A percentile compares a stretch with the other conserved stretches of the same genome.
phyloP scores from a whole-genome alignment of 257 asterid genomes.

The Nicotiana tomentosiformis region DNA sequence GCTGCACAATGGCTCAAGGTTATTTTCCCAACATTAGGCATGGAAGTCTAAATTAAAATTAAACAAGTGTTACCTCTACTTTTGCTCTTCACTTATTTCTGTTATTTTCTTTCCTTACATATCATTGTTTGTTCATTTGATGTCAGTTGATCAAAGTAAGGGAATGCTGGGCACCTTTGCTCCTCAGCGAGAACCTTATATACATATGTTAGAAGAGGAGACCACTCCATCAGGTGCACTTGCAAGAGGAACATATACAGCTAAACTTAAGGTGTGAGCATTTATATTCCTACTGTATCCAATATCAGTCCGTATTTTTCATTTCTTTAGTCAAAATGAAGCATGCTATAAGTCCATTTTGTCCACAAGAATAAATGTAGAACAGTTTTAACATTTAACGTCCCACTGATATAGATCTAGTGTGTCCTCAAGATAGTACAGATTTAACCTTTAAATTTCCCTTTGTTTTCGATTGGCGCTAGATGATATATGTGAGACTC shows the following conservation, averaged over 20 bases:
- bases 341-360: not conserved
- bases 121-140: conserved; percentile 9
- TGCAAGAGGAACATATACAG: conserved; percentile 67
- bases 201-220: conserved; percentile 64
- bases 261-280: conserved; percentile 52
- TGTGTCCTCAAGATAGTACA: not conserved
- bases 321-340: not conserved
- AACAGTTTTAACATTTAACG: not conserved
- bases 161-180: conserved; percentile 86
- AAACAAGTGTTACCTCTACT: not conserved
- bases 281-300: not conserved
- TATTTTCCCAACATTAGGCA: not conserved
- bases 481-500: not conserved
- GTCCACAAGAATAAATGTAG: not conserved
- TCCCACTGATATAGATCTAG: not conserved
- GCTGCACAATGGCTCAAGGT: not conserved
- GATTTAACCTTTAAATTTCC: not conserved
- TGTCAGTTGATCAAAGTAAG: conserved; percentile 60
- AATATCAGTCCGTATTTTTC: not conserved
- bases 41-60: not conserved
- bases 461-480: not conserved
- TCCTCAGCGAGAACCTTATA: conserved; percentile 56
- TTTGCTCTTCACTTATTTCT: not conserved
- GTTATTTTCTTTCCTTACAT: not conserved
- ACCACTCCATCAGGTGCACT: conserved; percentile 74